A percentile compares a stretch with the other conserved stretches of the same genome.
These are phyloP conservation scores for Camellia sinensis DNA, from an alignment of 148 eudicot genomes.

Conservation along the genomic window DNA sequence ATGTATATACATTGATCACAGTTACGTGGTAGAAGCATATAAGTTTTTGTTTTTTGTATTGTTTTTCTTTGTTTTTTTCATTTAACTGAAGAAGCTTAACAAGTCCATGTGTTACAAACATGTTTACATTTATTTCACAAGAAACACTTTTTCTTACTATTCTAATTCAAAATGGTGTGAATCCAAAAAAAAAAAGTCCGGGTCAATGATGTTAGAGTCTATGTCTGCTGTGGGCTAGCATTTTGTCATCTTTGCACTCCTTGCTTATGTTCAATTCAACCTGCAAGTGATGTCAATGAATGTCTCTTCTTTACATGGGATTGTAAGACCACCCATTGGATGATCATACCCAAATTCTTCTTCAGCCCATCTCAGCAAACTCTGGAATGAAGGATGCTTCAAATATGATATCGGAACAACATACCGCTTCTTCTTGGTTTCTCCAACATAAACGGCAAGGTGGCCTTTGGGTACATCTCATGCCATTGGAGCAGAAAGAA, in stretches of 20 bases:
- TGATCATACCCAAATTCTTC: slow-evolving; percentile 50
- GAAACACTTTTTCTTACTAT: no score
- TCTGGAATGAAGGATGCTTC: slow-evolving; percentile 23
- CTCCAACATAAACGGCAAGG: slow-evolving; percentile 51
- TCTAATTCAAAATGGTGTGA: no score
- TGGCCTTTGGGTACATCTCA: slow-evolving; percentile 51
- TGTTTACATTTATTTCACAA: no score
- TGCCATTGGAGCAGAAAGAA: neutral
- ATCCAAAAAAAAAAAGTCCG: no score
- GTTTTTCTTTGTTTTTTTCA: no score
- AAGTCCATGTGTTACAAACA: no score
- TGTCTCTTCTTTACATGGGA: slow-evolving; percentile 21
- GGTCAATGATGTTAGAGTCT: no score
- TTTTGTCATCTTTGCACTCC: neutral
- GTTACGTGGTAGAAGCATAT: no score
- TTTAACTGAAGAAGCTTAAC: no score
- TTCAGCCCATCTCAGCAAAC: slow-evolving; percentile 29
- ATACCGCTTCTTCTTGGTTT: slow-evolving; percentile 21
- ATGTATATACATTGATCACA: no score
- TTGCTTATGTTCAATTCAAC: slow-evolving; percentile 2
- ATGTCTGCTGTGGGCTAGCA: neutral
- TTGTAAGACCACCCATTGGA: slow-evolving; percentile 46
- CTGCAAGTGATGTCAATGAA: neutral
- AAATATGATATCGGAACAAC: slow-evolving; percentile 26
- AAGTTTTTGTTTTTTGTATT: no score